Evolutionary conservation across 1,284 basidiomycete species (phyloP).

Genomic region (Boletus austroedulis): DNA sequence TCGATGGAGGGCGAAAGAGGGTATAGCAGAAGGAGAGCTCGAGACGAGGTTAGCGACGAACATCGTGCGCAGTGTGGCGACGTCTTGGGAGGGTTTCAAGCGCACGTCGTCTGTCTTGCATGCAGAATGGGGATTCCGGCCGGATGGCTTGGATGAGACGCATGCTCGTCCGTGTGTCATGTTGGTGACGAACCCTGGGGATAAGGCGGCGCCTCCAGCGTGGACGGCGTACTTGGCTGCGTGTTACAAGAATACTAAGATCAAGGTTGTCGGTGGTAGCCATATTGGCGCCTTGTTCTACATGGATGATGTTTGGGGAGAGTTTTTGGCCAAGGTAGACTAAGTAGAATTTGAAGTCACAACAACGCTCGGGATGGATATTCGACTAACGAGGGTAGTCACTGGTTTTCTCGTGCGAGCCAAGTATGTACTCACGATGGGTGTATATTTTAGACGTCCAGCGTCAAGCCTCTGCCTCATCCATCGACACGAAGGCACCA

Average conservation of each 20-base stretch:
- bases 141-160: conserved; percentile 42
- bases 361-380: too few relatives aligned
- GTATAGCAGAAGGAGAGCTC: conserved; percentile 42
- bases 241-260: conserved; percentile 41
- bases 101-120: conserved; percentile 45
- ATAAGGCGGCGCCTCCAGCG: conserved; percentile 37
- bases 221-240: conserved; percentile 48
- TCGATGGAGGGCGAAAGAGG: conserved; percentile 43
- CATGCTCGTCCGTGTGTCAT: conserved; percentile 45
- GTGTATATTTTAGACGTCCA: too few relatives aligned
- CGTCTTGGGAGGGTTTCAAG: conserved; percentile 53
- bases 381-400: too few relatives aligned
- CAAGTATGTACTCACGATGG: too few relatives aligned
- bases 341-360: too few relatives aligned
- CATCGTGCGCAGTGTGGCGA: conserved; percentile 46
- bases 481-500: too few relatives aligned
- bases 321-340: conserved; percentile 35
- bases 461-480: too few relatives aligned
- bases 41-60: conserved; percentile 43
- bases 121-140: conserved; percentile 53
- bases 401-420: too few relatives aligned
- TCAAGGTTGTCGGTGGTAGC: conserved; percentile 44
- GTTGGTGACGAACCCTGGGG: conserved; percentile 41
- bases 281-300: conserved; percentile 45
- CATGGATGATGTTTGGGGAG: conserved; percentile 45